phyloP scores from a whole-genome alignment of 768 basidiomycete species.

The Trametes punicea region DNA sequence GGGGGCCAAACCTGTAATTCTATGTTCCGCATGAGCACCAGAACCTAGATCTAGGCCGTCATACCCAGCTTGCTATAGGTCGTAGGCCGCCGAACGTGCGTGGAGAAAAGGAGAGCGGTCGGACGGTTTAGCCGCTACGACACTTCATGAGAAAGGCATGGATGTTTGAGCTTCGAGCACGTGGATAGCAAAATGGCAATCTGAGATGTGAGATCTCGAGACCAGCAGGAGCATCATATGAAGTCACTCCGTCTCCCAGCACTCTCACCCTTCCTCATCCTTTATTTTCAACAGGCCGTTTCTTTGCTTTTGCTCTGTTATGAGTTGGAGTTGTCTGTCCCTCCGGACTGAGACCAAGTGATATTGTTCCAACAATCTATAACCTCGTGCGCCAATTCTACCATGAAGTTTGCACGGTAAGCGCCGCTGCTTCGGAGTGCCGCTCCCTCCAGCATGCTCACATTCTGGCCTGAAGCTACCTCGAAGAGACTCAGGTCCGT shows the following conservation, averaged over 20 bases:
- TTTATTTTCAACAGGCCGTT: background rate
- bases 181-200: background rate
- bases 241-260: background rate
- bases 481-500: conserved; percentile 15
- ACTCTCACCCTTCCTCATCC: background rate
- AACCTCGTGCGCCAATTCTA: too few species aligned
- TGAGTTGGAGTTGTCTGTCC: background rate
- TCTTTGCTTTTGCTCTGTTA: background rate
- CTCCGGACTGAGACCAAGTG: background rate
- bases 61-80: too few species aligned
- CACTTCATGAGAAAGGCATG: too few species aligned
- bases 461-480: conserved; percentile 2
- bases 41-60: too few species aligned
- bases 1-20: too few species aligned
- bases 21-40: too few species aligned
- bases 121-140: background rate
- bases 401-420: conserved; percentile 19
- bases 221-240: conserved; percentile 3
- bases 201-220: background rate
- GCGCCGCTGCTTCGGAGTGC: too few species aligned
- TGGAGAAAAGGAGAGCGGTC: too few species aligned
- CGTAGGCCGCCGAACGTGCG: background rate
- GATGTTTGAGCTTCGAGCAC: conserved; percentile 5
- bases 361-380: background rate
- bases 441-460: too few species aligned